phyloP scores from a whole-genome alignment of 2,329 filamentous ascomycete species.

The Aspergillus costaricaensis region DNA sequence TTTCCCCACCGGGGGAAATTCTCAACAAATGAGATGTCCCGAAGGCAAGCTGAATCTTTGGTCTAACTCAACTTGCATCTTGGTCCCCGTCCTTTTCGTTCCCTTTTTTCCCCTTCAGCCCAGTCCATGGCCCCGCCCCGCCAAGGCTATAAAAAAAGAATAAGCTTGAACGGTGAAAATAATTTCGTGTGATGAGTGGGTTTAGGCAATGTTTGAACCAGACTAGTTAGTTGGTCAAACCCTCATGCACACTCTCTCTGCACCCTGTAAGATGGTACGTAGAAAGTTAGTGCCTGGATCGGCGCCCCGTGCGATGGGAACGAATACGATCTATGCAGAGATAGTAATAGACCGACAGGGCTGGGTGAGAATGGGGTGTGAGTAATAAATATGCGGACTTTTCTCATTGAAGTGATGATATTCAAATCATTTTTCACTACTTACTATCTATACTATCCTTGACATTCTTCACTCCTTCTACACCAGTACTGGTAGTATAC shows the following conservation, averaged over 20 bases:
- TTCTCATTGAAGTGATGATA: not conserved
- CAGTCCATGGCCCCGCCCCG: not conserved
- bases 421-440: not conserved
- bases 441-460: not conserved
- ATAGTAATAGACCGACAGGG: not conserved
- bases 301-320: not conserved
- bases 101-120: not conserved
- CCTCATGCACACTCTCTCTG: too few relatives aligned
- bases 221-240: not conserved
- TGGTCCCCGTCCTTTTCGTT: too few relatives aligned
- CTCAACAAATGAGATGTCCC: not conserved
- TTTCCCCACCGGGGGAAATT: not conserved
- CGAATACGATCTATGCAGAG: conserved; percentile 5
- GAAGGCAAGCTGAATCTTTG: not conserved
- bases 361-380: too few relatives aligned
- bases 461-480: not conserved
- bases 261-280: too few relatives aligned
- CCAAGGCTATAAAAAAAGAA: not conserved
- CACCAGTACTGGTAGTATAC: not conserved
- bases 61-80: too few relatives aligned
- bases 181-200: not conserved
- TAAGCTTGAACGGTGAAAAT: not conserved
- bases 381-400: not conserved
- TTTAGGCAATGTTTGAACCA: not conserved
- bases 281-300: not conserved